A percentile compares a stretch with the other conserved stretches of the same genome.
These are phyloP conservation scores for Crataegus laevigata DNA, from an alignment of 306 rosid species.

Conservation along the genomic window DNA sequence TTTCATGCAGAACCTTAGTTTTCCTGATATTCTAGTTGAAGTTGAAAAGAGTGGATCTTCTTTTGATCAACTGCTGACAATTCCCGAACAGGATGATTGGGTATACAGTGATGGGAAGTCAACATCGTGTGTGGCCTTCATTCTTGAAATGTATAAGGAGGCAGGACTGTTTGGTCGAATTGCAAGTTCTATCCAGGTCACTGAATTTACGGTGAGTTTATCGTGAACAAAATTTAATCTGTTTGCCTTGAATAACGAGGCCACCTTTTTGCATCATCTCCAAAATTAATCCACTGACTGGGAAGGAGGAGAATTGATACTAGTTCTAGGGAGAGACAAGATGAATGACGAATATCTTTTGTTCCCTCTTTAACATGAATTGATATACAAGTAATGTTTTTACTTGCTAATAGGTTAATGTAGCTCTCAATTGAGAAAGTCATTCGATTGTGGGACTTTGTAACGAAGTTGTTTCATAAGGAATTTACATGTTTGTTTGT, in stretches of 20 bases:
- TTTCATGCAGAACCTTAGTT: slow-evolving; percentile 61
- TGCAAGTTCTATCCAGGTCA: slow-evolving; percentile 79
- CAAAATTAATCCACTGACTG: neutral
- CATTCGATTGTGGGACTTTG: neutral
- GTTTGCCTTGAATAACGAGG: slow-evolving; percentile 1
- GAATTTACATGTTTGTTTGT: slow-evolving; percentile 5
- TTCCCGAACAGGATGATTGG: slow-evolving; percentile 97
- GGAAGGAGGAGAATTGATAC: neutral
- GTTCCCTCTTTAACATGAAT: neutral
- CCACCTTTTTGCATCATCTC: neutral
- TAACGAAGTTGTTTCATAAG: neutral
- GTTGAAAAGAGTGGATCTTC: slow-evolving; percentile 79
- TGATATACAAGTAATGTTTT: neutral
- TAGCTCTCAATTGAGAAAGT: neutral
- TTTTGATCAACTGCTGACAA: slow-evolving; percentile 70
- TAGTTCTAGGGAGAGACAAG: neutral
- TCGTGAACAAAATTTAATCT: slow-evolving; percentile 6
- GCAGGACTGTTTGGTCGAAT: slow-evolving; percentile 87
- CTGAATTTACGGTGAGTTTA: slow-evolving; percentile 87
- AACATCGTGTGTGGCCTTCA: slow-evolving; percentile 79
- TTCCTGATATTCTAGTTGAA: slow-evolving; percentile 80
- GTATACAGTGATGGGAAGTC: slow-evolving; percentile 82
- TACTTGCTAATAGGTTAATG: neutral
- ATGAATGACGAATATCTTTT: neutral
- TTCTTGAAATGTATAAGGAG: slow-evolving; percentile 88